These are phyloP conservation scores for Zoysia pacifica DNA, from an alignment of 176 grass and related monocot species.

Conservation along the genomic window DNA sequence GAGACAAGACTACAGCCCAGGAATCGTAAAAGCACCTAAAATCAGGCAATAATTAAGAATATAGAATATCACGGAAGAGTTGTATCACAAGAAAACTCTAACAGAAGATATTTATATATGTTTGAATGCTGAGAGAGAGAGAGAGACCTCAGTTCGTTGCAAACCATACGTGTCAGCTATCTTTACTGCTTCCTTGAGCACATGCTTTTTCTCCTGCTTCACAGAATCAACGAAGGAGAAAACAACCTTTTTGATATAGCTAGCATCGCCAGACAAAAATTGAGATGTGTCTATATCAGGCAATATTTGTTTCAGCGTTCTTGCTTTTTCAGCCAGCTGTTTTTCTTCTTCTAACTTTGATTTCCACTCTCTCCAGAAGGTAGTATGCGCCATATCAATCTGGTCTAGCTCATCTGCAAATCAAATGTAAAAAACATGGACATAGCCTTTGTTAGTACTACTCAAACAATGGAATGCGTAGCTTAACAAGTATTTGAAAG, in stretches of 20 bases:
- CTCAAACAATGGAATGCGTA: constrained; percentile 14
- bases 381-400: constrained; percentile 68
- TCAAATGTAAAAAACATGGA: constrained; percentile 39
- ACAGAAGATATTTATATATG: constrained; percentile 8
- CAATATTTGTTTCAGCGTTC: constrained; percentile 72
- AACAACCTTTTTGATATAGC: constrained; percentile 71
- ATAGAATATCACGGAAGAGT: constrained; percentile 35
- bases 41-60: constrained; percentile 38
- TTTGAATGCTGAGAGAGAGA: neutral
- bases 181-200: constrained; percentile 84
- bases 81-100: constrained; percentile 40
- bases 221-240: constrained; percentile 78
- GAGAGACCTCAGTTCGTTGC: constrained; percentile 67
- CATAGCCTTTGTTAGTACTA: constrained; percentile 25
- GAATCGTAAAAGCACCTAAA: constrained; percentile 85
- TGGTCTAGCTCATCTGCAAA: constrained; percentile 74
- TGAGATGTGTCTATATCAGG: constrained; percentile 69
- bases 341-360: constrained; percentile 88
- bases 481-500: constrained; percentile 11
- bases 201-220: constrained; percentile 78
- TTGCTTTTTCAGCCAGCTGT: constrained; percentile 80
- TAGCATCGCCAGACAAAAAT: constrained; percentile 74
- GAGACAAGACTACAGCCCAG: constrained; percentile 80
- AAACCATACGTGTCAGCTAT: constrained; percentile 88
- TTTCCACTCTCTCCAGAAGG: constrained; percentile 96